A percentile compares a stretch with the other conserved stretches of the same genome.
Evolutionary conservation across 345 rosid species (phyloP).

Genomic region (Citrus reticulata): DNA sequence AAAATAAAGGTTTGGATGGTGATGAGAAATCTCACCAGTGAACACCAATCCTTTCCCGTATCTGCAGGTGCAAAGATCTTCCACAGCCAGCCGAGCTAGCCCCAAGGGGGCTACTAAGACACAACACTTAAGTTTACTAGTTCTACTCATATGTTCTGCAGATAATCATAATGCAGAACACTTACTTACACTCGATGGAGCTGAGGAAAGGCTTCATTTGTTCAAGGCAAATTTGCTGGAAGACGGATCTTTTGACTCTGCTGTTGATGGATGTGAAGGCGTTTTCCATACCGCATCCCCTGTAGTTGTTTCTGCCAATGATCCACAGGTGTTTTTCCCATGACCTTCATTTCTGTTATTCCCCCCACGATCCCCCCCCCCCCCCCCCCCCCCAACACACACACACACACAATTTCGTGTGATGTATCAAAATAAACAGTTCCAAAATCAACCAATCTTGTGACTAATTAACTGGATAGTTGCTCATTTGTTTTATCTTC

Average conservation of each 20-base stretch:
- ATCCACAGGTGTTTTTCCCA: constrained; percentile 21
- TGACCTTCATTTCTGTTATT: no score
- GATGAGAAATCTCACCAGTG: no score
- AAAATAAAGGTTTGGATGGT: no score
- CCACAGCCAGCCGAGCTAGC: no score
- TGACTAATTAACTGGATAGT: neutral
- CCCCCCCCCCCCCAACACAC: no score
- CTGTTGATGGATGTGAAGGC: constrained; percentile 27
- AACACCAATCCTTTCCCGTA: no score
- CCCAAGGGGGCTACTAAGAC: no score
- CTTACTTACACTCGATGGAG: constrained; percentile 37
- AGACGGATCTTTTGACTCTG: constrained; percentile 32
- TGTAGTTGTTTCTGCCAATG: constrained; percentile 5
- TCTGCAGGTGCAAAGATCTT: no score
- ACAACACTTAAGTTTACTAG: neutral
- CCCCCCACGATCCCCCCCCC: fast-evolving
- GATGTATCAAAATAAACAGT: neutral
- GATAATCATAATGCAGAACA: constrained; percentile 36
- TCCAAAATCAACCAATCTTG: neutral
- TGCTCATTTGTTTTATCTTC: neutral
- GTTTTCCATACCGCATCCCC: constrained; percentile 44
- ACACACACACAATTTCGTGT: neutral
- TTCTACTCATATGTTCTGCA: neutral
- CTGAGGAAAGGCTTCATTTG: constrained; percentile 32
- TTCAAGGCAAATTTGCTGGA: constrained; percentile 28